Percentiles rank a stretch among this genome's conserved stretches.
Evolutionary conservation across 2,329 filamentous ascomycete species (phyloP).

Genomic region (Microcera coccophila): DNA sequence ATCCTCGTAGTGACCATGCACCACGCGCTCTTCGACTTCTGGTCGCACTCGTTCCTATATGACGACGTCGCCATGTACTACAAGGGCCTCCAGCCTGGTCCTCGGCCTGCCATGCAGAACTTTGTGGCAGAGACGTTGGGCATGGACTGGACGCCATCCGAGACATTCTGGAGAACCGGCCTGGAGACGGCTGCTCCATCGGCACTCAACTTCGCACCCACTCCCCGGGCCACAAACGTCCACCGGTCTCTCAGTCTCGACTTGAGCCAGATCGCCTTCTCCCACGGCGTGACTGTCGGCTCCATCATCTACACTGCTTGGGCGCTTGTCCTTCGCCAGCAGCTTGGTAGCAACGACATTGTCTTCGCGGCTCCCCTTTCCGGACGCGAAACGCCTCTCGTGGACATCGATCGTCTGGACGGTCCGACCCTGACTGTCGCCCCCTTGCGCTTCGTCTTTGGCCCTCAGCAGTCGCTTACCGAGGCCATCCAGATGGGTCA

Average conservation of each 20-base stretch:
- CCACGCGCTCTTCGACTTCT: constrained; percentile 33
- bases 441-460: constrained; percentile 22
- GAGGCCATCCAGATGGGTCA: constrained; percentile 11
- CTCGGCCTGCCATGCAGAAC: constrained; percentile 1
- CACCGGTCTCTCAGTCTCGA: constrained; percentile 2
- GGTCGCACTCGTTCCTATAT: constrained; percentile 29
- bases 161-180: constrained; percentile 6
- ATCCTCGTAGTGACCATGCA: constrained; percentile 30
- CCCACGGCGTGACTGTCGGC: constrained; percentile 5
- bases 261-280: background rate
- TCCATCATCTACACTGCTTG: constrained; percentile 16
- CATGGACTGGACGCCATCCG: background rate
- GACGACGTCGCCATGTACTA: constrained; percentile 18
- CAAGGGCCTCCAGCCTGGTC: background rate
- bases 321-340: constrained; percentile 10
- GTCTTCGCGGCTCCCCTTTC: constrained; percentile 16
- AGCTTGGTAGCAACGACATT: constrained; percentile 7
- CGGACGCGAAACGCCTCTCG: constrained; percentile 12
- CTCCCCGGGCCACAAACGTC: background rate
- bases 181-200: constrained; percentile 3
- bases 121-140: constrained; percentile 5
- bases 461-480: constrained; percentile 21
- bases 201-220: constrained; percentile 6
- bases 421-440: constrained; percentile 15
- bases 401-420: constrained; percentile 6